Evolutionary conservation across 2,329 filamentous ascomycete species (phyloP), one percentile per base, ranked within the genome.

Genomic region (Piedraia hortae): DNA sequence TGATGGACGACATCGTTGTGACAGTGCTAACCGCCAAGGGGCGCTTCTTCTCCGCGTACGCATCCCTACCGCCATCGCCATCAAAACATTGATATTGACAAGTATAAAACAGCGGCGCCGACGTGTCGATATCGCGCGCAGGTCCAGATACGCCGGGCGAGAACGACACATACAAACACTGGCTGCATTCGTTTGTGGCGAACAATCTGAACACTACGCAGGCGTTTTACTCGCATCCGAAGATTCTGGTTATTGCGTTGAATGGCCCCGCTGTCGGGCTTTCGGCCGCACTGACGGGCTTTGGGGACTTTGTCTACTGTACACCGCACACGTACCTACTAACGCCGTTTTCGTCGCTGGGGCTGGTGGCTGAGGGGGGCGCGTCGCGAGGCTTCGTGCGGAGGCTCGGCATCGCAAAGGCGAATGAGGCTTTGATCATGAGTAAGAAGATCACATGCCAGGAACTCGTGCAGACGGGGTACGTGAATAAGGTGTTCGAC

Each of bases 351-450:
- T 70, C 68, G 4, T 82, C 73, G 1, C 59, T 93, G 1, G 82
- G 85, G 1, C 61, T 97, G 1, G 80, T 93, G 1, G 61, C 78
- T 24, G 85, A 93, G 50, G 85, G 82, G 18, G 75, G 70, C 20
- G 66, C 78, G 0, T 75, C 66, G 9, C 53, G 65, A 24, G 75
- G 68, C 1, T 69, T 93, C 26, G 74, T 85, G 8, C 59, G 70
- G 35, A 54, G 82, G 0, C 54, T 93, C 12, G 85, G 85, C 1
- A 59, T 77, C 22, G 53, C 61, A 26, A 73, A 74, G 41, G 80
- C 78, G 6, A 89, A 88, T 39, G 85, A 93, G 54, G 82, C 85
- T 7, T 57, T 93, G 7, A 66, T 97, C 33, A 85, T 89, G 70
- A 78, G 71, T 37, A 73, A 71, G 45, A 58, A 66, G 19, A 73